Percentiles rank a stretch among this genome's conserved stretches.
Evolutionary conservation across 805 yeast species (phyloP).

Genomic region (Kluyveromyces aestuarii): DNA sequence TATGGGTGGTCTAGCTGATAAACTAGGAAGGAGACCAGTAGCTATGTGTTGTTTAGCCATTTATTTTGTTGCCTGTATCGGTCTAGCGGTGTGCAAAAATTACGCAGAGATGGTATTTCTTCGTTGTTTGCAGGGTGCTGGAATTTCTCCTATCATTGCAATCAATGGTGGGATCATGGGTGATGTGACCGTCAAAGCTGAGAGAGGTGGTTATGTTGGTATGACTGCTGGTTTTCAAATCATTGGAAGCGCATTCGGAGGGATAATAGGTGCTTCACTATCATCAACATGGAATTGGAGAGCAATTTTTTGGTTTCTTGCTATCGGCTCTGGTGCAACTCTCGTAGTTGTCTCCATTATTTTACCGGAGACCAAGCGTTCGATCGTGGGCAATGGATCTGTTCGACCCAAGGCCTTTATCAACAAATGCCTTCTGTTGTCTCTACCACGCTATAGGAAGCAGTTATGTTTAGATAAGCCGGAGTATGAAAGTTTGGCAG

Average conservation of each 20-base stretch:
- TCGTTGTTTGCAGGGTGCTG: slow-evolving; percentile 69
- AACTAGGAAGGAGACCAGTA: slow-evolving; percentile 63
- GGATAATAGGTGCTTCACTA: slow-evolving; percentile 47
- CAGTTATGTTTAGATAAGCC: slow-evolving; percentile 25
- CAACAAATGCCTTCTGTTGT: slow-evolving; percentile 39
- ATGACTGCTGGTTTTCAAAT: slow-evolving; percentile 54
- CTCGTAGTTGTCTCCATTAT: slow-evolving; percentile 27
- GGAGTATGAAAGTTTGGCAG: slow-evolving; percentile 24
- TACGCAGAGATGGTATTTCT: slow-evolving; percentile 58
- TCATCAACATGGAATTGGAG: slow-evolving; percentile 55
- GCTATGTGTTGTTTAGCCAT: slow-evolving; percentile 44
- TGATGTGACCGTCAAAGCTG: slow-evolving; percentile 55
- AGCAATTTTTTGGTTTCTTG: slow-evolving; percentile 67
- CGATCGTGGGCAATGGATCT: slow-evolving; percentile 69
- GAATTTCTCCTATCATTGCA: slow-evolving; percentile 68
- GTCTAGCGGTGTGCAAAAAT: slow-evolving; percentile 47
- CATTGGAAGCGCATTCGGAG: slow-evolving; percentile 71
- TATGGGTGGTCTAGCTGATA: slow-evolving; percentile 60
- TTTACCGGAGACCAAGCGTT: slow-evolving; percentile 70
- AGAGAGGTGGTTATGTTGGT: slow-evolving; percentile 67
- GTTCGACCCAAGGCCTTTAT: slow-evolving; percentile 37
- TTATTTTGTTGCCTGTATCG: slow-evolving; percentile 55
- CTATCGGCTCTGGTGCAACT: slow-evolving; percentile 50
- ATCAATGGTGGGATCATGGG: slow-evolving; percentile 64
- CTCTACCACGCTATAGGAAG: slow-evolving; percentile 12